A percentile compares a stretch with the other conserved stretches of the same genome.
These are phyloP conservation scores for Quercus phellos DNA, from an alignment of 331 rosid species.

Conservation along the genomic window DNA sequence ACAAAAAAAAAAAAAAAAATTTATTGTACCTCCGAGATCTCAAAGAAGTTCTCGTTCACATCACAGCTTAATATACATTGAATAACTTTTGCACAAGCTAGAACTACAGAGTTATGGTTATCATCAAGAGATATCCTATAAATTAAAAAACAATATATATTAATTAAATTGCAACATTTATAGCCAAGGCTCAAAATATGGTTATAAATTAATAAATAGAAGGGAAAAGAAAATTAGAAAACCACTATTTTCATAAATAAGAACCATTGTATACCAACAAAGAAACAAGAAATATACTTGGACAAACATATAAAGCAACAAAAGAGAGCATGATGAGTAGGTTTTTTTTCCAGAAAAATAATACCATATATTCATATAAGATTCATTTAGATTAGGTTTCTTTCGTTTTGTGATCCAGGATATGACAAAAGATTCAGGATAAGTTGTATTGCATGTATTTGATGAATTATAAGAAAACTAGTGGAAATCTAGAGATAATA, in stretches of 20 bases:
- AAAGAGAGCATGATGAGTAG: background rate
- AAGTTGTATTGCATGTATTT: background rate
- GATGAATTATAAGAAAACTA: background rate
- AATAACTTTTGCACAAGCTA: conserved; percentile 69
- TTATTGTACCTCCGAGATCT: conserved; percentile 54
- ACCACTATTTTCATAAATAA: background rate
- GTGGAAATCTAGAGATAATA: background rate
- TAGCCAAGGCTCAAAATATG: background rate
- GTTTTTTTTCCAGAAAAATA: background rate
- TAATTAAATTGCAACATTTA: conserved; percentile 2
- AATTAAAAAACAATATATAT: conserved; percentile 10
- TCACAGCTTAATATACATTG: conserved; percentile 69
- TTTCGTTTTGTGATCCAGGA: background rate
- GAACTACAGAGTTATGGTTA: conserved; percentile 80
- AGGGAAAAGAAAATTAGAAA: background rate
- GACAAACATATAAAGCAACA: background rate
- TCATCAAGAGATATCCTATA: conserved; percentile 86
- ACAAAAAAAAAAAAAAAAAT: conserved; percentile 13
- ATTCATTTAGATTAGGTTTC: background rate
- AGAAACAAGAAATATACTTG: background rate
- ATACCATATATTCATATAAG: background rate
- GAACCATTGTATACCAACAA: background rate
- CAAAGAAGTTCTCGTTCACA: conserved; percentile 67
- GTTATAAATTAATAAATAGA: background rate
- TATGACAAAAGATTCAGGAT: background rate